These are phyloP conservation scores for Termitomyces sp. DNA, from an alignment of 768 basidiomycete species.

Conservation along the genomic window DNA sequence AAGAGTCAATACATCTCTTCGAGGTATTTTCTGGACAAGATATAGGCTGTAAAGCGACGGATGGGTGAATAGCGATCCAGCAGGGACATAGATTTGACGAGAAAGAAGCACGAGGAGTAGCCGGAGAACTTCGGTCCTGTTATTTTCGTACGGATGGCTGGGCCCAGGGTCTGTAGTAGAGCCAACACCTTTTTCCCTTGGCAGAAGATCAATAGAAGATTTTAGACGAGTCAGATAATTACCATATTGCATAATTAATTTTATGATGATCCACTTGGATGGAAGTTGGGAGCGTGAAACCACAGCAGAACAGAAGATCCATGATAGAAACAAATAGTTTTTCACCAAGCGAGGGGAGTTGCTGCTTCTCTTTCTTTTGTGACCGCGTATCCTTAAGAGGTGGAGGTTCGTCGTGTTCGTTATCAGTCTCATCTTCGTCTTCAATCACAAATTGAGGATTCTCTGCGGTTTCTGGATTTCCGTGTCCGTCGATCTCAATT, in stretches of 20 bases:
- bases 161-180: constrained; percentile 73
- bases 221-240: constrained; percentile 18
- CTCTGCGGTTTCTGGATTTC: constrained; percentile 14
- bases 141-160: constrained; percentile 59
- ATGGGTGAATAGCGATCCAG: constrained; percentile 60
- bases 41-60: constrained; percentile 77
- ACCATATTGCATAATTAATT: constrained; percentile 88
- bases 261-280: constrained; percentile 77
- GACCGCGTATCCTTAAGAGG: constrained; percentile 15
- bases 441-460: constrained; percentile 83
- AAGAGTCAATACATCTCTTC: constrained; percentile 84
- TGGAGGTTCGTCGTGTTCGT: constrained; percentile 8
- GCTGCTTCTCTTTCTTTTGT: constrained; percentile 37
- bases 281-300: constrained; percentile 82
- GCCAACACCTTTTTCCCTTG: constrained; percentile 93
- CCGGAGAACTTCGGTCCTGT: constrained; percentile 87
- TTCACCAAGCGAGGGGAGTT: constrained; percentile 74
- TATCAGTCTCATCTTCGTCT: constrained; percentile 42
- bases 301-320: constrained; percentile 90
- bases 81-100: constrained; percentile 81
- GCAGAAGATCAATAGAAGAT: constrained; percentile 1
- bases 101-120: constrained; percentile 86
- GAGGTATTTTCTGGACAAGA: constrained; percentile 68
- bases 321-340: constrained; percentile 72
- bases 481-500: constrained; percentile 22